A percentile compares a stretch with the other conserved stretches of the same genome.
These are phyloP conservation scores for Lophium mytilinum DNA, from an alignment of 495 filamentous ascomycete species.

Conservation along the genomic window DNA sequence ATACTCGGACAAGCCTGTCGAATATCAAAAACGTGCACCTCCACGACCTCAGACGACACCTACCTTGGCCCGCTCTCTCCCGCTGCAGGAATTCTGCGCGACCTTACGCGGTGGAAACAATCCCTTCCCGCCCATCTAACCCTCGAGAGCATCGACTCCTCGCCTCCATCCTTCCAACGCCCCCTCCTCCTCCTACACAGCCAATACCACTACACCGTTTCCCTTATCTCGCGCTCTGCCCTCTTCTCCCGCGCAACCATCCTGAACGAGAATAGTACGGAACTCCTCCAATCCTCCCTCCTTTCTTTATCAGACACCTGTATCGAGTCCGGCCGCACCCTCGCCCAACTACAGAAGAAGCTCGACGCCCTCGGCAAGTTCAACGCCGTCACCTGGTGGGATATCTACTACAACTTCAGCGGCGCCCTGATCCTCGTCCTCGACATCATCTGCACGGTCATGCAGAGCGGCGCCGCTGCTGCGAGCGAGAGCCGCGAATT, in stretches of 20 bases:
- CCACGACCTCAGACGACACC: slow-evolving; percentile 15
- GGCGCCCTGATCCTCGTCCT: slow-evolving; percentile 26
- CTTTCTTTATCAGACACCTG: slow-evolving; percentile 16
- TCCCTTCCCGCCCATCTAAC: slow-evolving; percentile 30
- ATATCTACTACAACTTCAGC: slow-evolving; percentile 25
- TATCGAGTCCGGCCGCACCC: slow-evolving; percentile 19
- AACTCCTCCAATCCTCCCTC: slow-evolving; percentile 11
- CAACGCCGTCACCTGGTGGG: slow-evolving; percentile 26
- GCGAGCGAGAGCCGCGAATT: slow-evolving; percentile 8
- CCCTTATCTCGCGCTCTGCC: slow-evolving; percentile 20
- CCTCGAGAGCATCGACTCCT: slow-evolving; percentile 17
- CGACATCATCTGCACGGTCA: slow-evolving; percentile 14
- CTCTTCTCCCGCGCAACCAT: slow-evolving; percentile 23
- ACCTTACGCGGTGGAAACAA: slow-evolving; percentile 36
- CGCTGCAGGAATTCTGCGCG: slow-evolving; percentile 23
- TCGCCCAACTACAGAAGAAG: slow-evolving; percentile 16
- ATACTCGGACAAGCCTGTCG: slow-evolving; percentile 26
- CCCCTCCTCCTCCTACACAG: slow-evolving; percentile 26
- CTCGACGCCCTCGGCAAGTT: slow-evolving; percentile 21
- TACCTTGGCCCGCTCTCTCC: slow-evolving; percentile 26
- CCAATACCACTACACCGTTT: slow-evolving; percentile 24
- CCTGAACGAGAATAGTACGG: slow-evolving; percentile 12
- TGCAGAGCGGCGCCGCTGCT: background rate
- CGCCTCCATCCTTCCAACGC: slow-evolving; percentile 22
- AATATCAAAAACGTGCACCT: slow-evolving; percentile 15